Conservation (phyloP, 257 asterid species). For the Nicotiana obtusifolia region DNA sequence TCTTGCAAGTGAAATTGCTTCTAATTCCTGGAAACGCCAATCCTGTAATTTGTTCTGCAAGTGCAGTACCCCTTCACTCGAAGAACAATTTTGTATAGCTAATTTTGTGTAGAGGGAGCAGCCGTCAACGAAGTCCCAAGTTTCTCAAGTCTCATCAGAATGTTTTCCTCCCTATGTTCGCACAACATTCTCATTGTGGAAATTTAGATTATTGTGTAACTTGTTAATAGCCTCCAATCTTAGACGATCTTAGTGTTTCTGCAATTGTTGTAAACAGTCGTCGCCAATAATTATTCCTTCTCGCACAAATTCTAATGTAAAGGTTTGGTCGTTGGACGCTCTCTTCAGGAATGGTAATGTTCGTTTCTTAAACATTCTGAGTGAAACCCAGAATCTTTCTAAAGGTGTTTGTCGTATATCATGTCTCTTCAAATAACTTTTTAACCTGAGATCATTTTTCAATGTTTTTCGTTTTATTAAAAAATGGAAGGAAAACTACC, state of each 20-base stretch:
- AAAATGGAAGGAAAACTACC: not conserved
- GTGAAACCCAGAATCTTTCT: not conserved
- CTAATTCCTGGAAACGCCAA: slow-evolving; percentile 13
- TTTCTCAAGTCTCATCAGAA: not conserved
- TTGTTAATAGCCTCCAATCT: slow-evolving; percentile 31
- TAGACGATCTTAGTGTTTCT: slow-evolving; percentile 15
- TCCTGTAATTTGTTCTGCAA: not conserved
- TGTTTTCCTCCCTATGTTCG: slow-evolving; percentile 10
- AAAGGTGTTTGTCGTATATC: not conserved
- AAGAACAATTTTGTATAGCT: slow-evolving; percentile 21
- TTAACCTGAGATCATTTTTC: not conserved
- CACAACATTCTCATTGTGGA: slow-evolving; percentile 32
- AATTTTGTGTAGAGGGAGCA: slow-evolving; percentile 17
- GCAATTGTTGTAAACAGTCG: slow-evolving; percentile 19
- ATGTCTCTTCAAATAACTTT: not conserved
- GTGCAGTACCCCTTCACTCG: slow-evolving; percentile 7
- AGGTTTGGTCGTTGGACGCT: not conserved
- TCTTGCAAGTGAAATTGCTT: not conserved
- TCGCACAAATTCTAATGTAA: slow-evolving; percentile 25
- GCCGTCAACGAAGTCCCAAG: slow-evolving; percentile 5
- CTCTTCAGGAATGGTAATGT: not conserved
- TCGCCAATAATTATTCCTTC: slow-evolving; percentile 19
- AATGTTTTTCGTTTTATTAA: not conserved
- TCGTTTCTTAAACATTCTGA: not conserved
- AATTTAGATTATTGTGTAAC: slow-evolving; percentile 28